Conservation (phyloP, 345 rosid species). For the Boechera stricta region DNA sequence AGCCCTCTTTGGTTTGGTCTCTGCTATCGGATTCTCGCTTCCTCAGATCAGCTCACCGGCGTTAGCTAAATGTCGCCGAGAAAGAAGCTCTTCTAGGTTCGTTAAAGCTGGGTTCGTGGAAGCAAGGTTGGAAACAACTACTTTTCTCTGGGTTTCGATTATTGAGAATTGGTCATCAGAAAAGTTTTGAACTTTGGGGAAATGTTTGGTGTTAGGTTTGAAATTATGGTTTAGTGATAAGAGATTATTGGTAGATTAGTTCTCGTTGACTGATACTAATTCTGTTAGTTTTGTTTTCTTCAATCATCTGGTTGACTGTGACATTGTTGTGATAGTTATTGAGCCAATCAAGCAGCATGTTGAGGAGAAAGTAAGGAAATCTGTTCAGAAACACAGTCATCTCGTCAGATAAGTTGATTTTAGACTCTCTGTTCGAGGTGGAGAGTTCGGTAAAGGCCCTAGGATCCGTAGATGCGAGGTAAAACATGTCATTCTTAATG, state of each 20-base stretch:
- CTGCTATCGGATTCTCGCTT: no score
- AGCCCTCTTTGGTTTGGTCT: no score
- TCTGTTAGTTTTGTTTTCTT: slow-evolving; percentile 13
- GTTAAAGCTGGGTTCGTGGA: no score
- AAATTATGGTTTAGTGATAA: background rate
- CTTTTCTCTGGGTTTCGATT: background rate
- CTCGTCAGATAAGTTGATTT: slow-evolving; percentile 92
- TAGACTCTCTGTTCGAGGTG: slow-evolving; percentile 83
- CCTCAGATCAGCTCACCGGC: no score
- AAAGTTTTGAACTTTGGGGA: slow-evolving; percentile 25
- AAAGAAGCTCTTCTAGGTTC: no score
- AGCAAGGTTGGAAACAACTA: no score
- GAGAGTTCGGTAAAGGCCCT: slow-evolving; percentile 94
- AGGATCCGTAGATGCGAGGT: slow-evolving; percentile 93
- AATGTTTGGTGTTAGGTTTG: background rate
- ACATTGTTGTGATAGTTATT: slow-evolving; percentile 55
- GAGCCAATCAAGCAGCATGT: slow-evolving; percentile 76
- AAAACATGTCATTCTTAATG: background rate
- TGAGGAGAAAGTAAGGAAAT: slow-evolving; percentile 85
- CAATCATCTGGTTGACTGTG: slow-evolving; percentile 15
- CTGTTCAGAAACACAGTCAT: slow-evolving; percentile 85
- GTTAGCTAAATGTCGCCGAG: no score
- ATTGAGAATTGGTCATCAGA: background rate
- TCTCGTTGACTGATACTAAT: no score
- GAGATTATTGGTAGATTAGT: background rate